These are phyloP conservation scores for Globisporangium heterothallicum DNA, from an alignment of 352 stramenopile genomes.

Conservation along the genomic window DNA sequence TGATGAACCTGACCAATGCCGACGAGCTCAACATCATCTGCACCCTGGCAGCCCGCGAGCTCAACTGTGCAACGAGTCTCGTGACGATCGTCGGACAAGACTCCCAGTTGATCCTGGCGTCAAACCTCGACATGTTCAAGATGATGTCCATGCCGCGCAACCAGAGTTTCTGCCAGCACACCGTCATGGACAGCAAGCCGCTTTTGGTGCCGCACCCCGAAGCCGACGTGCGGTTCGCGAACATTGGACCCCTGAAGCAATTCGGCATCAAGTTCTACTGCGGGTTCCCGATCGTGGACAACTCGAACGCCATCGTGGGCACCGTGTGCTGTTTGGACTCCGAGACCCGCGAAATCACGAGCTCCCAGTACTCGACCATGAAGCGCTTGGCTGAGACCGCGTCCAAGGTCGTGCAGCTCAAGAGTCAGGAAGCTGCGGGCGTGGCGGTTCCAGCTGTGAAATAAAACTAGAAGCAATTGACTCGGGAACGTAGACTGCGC, in stretches of 20 bases:
- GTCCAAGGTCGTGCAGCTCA: conserved; percentile 15
- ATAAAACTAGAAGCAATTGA: too few species aligned
- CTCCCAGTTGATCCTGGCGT: conserved; percentile 34
- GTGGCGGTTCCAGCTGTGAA: background rate
- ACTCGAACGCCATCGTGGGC: conserved; percentile 18
- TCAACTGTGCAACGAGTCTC: conserved; percentile 36
- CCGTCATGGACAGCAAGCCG: conserved; percentile 27
- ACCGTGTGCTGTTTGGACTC: conserved; percentile 35
- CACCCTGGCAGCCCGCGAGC: conserved; percentile 32
- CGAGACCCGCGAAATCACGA: conserved; percentile 20
- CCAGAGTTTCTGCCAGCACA: conserved; percentile 23
- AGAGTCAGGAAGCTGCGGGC: background rate
- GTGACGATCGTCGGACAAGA: conserved; percentile 41
- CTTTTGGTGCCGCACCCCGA: conserved; percentile 46
- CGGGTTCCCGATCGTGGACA: conserved; percentile 21
- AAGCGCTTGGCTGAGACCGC: conserved; percentile 36
- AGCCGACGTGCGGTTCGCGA: conserved; percentile 42
- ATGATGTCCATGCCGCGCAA: conserved; percentile 3
- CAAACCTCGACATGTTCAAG: conserved; percentile 29
- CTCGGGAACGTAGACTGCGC: too few species aligned
- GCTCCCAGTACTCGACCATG: conserved; percentile 19
- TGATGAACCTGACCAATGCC: conserved; percentile 30
- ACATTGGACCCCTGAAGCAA: conserved; percentile 12
- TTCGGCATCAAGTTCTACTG: conserved; percentile 28
- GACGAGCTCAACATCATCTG: conserved; percentile 54